phyloP scores from a whole-genome alignment of 495 filamentous ascomycete species.

The Aspergillus carlsbadensis region DNA sequence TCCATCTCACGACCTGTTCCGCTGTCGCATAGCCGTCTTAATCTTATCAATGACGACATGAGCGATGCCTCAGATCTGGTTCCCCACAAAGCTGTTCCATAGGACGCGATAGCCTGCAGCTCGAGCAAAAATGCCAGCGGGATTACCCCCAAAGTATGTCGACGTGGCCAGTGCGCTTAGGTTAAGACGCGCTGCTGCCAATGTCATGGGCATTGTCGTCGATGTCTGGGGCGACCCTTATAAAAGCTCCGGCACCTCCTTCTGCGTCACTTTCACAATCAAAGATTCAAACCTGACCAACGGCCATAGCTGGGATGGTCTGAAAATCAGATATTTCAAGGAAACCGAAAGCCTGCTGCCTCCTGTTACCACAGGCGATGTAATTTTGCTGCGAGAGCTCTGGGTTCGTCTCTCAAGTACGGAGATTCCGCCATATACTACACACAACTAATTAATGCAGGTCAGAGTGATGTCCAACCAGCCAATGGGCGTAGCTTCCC shows the following conservation, averaged over 20 bases:
- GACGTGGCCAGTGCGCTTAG: constrained; percentile 37
- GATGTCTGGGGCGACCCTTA: constrained; percentile 34
- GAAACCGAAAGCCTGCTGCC: constrained; percentile 38
- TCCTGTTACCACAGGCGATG: constrained; percentile 39
- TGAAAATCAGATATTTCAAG: constrained; percentile 53
- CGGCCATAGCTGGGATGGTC: constrained; percentile 35
- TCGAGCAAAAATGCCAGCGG: background rate
- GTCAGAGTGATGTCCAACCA: constrained; percentile 21
- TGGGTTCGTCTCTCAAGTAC: constrained; percentile 28
- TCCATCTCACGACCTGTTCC: too few species aligned
- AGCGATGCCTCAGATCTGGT: background rate
- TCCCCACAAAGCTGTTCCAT: background rate
- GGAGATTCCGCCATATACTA: background rate
- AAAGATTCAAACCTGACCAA: constrained; percentile 40
- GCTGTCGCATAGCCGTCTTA: too few species aligned
- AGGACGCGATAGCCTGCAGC: background rate
- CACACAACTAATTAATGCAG: constrained; percentile 20
- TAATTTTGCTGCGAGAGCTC: constrained; percentile 45
- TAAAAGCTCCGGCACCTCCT: constrained; percentile 32
- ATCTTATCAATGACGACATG: background rate
- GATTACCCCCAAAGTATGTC: constrained; percentile 22
- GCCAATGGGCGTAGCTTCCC: constrained; percentile 28
- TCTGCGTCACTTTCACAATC: constrained; percentile 49
- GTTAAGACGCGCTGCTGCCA: constrained; percentile 26
- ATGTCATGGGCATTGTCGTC: constrained; percentile 50